Conservation (phyloP, 2,329 filamentous ascomycete genomes). For the Stachybotrys chlorohalonatus region DNA sequence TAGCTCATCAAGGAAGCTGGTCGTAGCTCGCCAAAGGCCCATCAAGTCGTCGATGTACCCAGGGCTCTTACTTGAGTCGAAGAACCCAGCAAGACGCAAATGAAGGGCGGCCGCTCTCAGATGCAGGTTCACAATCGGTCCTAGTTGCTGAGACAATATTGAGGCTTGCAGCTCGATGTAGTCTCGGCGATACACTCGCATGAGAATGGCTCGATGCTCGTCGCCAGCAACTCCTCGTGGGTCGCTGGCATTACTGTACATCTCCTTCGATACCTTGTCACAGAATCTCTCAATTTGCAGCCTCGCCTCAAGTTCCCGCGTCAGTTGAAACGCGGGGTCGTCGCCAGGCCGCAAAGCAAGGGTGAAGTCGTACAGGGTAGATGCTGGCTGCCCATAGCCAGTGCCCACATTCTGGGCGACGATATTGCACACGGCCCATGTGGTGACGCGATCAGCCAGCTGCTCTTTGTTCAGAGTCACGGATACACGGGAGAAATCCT, state of each 20-base stretch:
- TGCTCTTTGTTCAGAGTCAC: conserved; percentile 71
- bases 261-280: conserved; percentile 69
- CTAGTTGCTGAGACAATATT: conserved; percentile 49
- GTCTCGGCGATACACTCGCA: conserved; percentile 57
- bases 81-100: conserved; percentile 70
- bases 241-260: conserved; percentile 70
- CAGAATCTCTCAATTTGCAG: conserved; percentile 66
- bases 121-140: conserved; percentile 54
- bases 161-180: conserved; percentile 53
- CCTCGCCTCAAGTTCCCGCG: conserved; percentile 55
- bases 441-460: conserved; percentile 67
- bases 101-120: conserved; percentile 66
- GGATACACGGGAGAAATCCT: conserved; percentile 71
- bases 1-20: conserved; percentile 59
- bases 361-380: conserved; percentile 69
- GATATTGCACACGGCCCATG: conserved; percentile 80
- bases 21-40: conserved; percentile 64
- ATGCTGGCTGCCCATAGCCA: conserved; percentile 73
- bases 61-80: conserved; percentile 63
- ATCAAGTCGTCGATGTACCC: conserved; percentile 68
- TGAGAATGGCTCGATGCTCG: conserved; percentile 57
- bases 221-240: conserved; percentile 60
- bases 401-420: conserved; percentile 76
- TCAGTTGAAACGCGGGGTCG: conserved; percentile 48
- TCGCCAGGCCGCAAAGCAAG: conserved; percentile 52